These are phyloP conservation scores for Aureobasidium subglaciale DNA, from an alignment of 2,329 filamentous ascomycete genomes.

Conservation along the genomic window DNA sequence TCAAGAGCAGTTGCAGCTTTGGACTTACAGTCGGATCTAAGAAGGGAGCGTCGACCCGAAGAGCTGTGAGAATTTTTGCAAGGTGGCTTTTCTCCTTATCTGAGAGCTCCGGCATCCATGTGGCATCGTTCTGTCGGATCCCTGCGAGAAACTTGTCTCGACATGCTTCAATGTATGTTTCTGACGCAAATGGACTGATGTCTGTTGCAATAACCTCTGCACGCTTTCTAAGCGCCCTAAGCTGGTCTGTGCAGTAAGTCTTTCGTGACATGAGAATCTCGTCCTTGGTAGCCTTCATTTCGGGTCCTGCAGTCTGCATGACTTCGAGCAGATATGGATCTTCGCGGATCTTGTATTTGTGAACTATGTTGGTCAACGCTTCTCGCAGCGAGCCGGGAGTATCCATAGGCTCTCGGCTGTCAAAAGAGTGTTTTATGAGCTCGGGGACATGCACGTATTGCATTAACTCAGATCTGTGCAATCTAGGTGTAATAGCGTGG, in stretches of 20 bases:
- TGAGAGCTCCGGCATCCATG: conserved; percentile 26
- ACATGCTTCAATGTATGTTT: conserved; percentile 35
- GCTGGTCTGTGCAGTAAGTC: conserved; percentile 35
- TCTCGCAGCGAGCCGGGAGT: conserved; percentile 16
- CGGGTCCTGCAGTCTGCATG: conserved; percentile 22
- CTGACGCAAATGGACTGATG: conserved; percentile 31
- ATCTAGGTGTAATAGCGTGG: conserved; percentile 59
- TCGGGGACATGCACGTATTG: conserved; percentile 59
- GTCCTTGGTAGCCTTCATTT: conserved; percentile 20
- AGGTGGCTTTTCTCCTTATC: conserved; percentile 29
- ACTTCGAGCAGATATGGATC: conserved; percentile 37
- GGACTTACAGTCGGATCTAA: neutral
- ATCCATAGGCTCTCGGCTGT: neutral
- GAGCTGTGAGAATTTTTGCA: conserved; percentile 18
- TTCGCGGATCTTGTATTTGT: conserved; percentile 26
- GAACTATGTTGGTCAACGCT: conserved; percentile 17
- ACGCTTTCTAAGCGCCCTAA: conserved; percentile 29
- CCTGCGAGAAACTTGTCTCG: conserved; percentile 25
- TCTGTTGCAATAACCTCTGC: conserved; percentile 30
- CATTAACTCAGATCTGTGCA: conserved; percentile 64
- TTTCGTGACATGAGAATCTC: conserved; percentile 27
- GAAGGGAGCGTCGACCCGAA: neutral
- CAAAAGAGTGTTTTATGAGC: conserved; percentile 31
- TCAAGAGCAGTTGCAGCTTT: conserved; percentile 25
- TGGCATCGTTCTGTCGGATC: conserved; percentile 21